Percentiles rank a stretch among this genome's conserved stretches.
Conservation (phyloP, 345 rosid species). For the Crucihimalaya himalaica region DNA sequence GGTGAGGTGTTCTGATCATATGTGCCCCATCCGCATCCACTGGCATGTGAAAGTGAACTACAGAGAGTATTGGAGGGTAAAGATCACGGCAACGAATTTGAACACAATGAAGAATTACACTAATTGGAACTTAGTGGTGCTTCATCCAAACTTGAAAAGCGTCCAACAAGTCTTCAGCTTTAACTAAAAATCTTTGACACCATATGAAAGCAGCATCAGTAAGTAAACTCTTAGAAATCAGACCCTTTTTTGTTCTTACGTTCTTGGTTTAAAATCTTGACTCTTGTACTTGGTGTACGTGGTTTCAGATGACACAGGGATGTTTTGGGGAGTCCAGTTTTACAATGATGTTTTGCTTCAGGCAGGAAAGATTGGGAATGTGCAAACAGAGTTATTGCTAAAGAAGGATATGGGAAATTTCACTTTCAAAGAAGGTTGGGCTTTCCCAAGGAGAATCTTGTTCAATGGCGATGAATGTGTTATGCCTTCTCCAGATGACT, state of each 20-base stretch:
- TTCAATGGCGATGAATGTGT: conserved; percentile 93
- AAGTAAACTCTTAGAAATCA: conserved; percentile 26
- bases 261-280: background rate
- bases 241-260: background rate
- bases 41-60: conserved; percentile 94
- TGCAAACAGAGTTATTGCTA: conserved; percentile 70
- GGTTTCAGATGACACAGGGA: conserved; percentile 71
- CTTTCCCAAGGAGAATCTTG: conserved; percentile 70
- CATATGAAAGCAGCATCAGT: conserved; percentile 52
- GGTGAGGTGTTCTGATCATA: conserved; percentile 64
- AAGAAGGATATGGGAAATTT: conserved; percentile 56
- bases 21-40: conserved; percentile 78
- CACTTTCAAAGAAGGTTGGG: conserved; percentile 81
- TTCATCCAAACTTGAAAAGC: conserved; percentile 71
- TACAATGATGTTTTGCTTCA: conserved; percentile 77
- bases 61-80: conserved; percentile 74
- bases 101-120: conserved; percentile 70
- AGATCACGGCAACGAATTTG: conserved; percentile 62
- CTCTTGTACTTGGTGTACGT: background rate
- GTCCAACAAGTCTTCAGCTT: conserved; percentile 72
- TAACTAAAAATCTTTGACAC: conserved; percentile 62
- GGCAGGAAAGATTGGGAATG: conserved; percentile 63
- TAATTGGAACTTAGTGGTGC: conserved; percentile 75
- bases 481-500: conserved; percentile 80
- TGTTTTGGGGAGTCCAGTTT: conserved; percentile 76